phyloP scores from a whole-genome alignment of 305 asterid species.

The Andrographis paniculata region DNA sequence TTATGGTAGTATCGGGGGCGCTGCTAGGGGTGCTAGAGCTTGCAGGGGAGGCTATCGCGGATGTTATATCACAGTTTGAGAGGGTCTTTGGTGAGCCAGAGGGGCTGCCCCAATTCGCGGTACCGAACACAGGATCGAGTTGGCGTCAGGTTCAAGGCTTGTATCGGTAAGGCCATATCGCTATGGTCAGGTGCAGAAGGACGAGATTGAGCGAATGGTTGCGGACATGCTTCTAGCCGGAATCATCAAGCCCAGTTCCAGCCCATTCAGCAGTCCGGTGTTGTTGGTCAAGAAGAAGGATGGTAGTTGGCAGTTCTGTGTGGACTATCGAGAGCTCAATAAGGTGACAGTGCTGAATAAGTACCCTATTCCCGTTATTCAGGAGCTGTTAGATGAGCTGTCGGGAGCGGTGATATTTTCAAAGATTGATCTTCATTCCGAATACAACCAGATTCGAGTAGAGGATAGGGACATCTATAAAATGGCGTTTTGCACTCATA shows the following conservation, averaged over 20 bases:
- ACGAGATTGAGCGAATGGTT: slow-evolving; percentile 1
- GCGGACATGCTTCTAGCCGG: neutral
- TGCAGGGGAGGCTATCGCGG: neutral
- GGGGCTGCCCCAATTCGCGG: neutral
- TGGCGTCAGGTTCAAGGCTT: neutral
- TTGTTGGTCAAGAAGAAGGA: slow-evolving; percentile 1
- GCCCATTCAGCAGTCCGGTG: neutral
- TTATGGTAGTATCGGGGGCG: neutral
- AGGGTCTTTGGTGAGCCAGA: neutral
- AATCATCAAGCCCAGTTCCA: slow-evolving; percentile 6
- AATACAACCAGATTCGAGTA: too few relatives aligned
- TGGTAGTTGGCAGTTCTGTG: slow-evolving; percentile 4
- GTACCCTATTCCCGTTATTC: too few relatives aligned
- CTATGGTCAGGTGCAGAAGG: neutral
- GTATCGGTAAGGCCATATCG: slow-evolving; percentile 3
- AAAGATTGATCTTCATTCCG: too few relatives aligned
- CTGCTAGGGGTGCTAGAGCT: neutral
- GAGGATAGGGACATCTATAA: too few relatives aligned
- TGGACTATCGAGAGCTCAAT: too few relatives aligned
- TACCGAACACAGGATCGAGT: neutral
- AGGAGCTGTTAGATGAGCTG: too few relatives aligned
- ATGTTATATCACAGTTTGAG: neutral
- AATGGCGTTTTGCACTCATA: too few relatives aligned
- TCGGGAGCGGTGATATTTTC: too few relatives aligned
- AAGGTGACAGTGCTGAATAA: too few relatives aligned